These are phyloP conservation scores for Brassica balearica DNA, from an alignment of 441 rosid species.

Conservation along the genomic window DNA sequence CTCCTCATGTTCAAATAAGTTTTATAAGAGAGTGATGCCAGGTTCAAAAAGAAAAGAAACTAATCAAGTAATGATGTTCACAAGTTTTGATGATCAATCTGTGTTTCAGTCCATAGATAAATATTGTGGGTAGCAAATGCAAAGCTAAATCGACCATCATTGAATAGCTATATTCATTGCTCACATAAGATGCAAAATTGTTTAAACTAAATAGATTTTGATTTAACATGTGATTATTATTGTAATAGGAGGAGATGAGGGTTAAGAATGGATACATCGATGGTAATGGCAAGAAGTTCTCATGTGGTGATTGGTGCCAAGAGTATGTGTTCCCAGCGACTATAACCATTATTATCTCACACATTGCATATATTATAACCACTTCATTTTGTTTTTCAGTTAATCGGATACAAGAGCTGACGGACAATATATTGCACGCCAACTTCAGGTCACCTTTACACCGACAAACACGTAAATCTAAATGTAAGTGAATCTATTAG, in stretches of 20 bases:
- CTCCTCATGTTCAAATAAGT: background rate
- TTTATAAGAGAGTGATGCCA: background rate
- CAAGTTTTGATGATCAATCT: background rate
- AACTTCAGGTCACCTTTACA: slow-evolving; percentile 61
- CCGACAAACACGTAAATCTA: slow-evolving; percentile 7
- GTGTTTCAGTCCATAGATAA: background rate
- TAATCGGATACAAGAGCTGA: slow-evolving; percentile 85
- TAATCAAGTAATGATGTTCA: background rate
- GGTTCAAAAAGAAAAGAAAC: background rate
- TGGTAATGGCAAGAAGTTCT: slow-evolving; percentile 71
- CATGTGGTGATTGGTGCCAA: slow-evolving; percentile 77
- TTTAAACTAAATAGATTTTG: no score
- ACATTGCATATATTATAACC: background rate
- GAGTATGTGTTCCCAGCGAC: no score
- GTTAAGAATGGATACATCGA: slow-evolving; percentile 88
- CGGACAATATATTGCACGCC: slow-evolving; percentile 87
- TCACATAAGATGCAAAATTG: no score
- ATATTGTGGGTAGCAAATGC: background rate
- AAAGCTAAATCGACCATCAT: background rate
- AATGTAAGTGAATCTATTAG: background rate
- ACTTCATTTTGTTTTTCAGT: slow-evolving; percentile 42
- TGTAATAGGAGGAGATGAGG: slow-evolving; percentile 79
- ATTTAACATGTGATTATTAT: background rate
- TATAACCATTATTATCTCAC: background rate
- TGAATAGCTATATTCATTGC: background rate